These are phyloP conservation scores for Meira miltonrushii DNA, from an alignment of 1,284 basidiomycete species.

Conservation along the genomic window DNA sequence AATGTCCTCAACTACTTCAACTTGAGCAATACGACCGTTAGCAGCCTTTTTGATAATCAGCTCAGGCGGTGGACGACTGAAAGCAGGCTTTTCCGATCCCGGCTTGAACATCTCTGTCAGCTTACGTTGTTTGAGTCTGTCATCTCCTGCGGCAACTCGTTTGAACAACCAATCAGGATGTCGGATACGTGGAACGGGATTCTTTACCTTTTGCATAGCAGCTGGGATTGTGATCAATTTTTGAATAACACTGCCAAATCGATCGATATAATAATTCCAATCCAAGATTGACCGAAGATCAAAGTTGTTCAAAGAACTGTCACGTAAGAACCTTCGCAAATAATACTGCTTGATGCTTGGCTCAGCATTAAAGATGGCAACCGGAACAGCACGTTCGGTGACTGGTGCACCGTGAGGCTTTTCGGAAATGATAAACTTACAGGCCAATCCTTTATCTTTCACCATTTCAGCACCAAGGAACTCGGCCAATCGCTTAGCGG, in stretches of 20 bases:
- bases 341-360: slow-evolving; percentile 82
- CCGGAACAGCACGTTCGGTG: slow-evolving; percentile 91
- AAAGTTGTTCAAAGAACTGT: slow-evolving; percentile 79
- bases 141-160: slow-evolving; percentile 78
- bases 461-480: slow-evolving; percentile 98
- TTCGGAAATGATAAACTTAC: slow-evolving; percentile 97
- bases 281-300: slow-evolving; percentile 92
- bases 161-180: slow-evolving; percentile 98
- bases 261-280: slow-evolving; percentile 98
- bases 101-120: slow-evolving; percentile 84
- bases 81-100: neutral
- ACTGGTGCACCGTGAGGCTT: slow-evolving; percentile 90
- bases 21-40: neutral
- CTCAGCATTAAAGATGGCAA: slow-evolving; percentile 98
- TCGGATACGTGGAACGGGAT: slow-evolving; percentile 89
- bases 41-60: slow-evolving; percentile 9
- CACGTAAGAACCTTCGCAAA: slow-evolving; percentile 93
- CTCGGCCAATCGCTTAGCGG: slow-evolving; percentile 88
- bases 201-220: slow-evolving; percentile 92
- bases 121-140: slow-evolving; percentile 97
- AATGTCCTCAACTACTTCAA: slow-evolving; percentile 2
- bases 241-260: slow-evolving; percentile 94
- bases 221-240: slow-evolving; percentile 99
- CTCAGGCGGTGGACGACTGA: neutral
- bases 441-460: slow-evolving; percentile 97